Evolutionary conservation across 2,329 filamentous ascomycete genomes (phyloP), one percentile per base, ranked within the genome.

Genomic region (Sporothrix luriei): DNA sequence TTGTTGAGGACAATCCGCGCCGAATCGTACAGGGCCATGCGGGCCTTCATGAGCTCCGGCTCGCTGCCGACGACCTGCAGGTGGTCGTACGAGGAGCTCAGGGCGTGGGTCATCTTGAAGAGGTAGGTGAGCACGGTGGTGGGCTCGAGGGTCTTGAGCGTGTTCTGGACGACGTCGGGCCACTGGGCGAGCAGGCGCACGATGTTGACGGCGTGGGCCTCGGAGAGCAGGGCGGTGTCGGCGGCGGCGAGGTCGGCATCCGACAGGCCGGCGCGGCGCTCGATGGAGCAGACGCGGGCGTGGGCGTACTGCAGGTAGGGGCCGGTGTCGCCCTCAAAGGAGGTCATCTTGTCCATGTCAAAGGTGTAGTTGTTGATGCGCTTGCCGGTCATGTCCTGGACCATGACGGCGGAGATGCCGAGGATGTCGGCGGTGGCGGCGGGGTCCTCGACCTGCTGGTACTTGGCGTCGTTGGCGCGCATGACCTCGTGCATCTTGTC

Each of bases 401-500:
- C 93, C 93, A 98, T 98, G 77, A 98, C 94, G 77, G 91, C 91
- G 73, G 91, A 94, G 78, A 98, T 97, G 73, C 94, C 95, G 3
- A 98, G 86, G 13, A 87, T 92, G 81, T 98, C 95, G 72, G 95
- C 93, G 11, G 90, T 91, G 68, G 87, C 86, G 68, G 88, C 89
- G 0, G 94, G 94, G 78, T 98, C 84, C 76, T 90, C 91, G 24
- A 99, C 90, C 80, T 97, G 93, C 69, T 88, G 82, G 80, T 98
- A 99, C 84, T 99, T 99, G 77, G 86, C 84, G 75, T 91, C 85
- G 79, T 98, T 98, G 82, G 90, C 91, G 80, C 84, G 88, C 95
- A 99, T 99, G 66, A 96, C 92, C 72, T 97, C 92, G 84, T 98
- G 94, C 95, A 99, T 99, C 81, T 94, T 92, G 69, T 97, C 94